phyloP scores from a whole-genome alignment of 176 grass and related monocot genomes.

The Elymus sibiricus region DNA sequence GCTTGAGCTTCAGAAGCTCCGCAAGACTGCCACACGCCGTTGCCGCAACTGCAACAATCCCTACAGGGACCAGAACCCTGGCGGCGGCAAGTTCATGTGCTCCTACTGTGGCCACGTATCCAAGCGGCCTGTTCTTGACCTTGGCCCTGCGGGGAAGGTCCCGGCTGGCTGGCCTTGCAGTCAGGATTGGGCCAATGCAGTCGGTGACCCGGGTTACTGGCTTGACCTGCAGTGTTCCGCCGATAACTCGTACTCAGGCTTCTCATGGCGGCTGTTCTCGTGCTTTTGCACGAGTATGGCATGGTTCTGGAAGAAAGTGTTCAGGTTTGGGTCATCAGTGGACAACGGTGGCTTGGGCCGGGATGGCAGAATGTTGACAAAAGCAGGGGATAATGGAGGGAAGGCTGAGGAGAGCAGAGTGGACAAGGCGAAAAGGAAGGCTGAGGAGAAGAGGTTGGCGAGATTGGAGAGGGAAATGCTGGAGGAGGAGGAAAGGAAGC shows the following conservation, averaged over 20 bases:
- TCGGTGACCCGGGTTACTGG: constrained; percentile 39
- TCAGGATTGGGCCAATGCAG: constrained; percentile 55
- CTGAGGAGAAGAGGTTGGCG: constrained; percentile 79
- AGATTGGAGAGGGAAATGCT: constrained; percentile 90
- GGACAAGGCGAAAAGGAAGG: constrained; percentile 79
- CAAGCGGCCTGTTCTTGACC: constrained; percentile 74
- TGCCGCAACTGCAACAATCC: constrained; percentile 91
- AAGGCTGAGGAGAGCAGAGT: constrained; percentile 65
- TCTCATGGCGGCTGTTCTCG: constrained; percentile 36
- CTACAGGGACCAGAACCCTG: constrained; percentile 87
- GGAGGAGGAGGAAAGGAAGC: constrained; percentile 96
- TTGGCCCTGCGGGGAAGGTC: constrained; percentile 27
- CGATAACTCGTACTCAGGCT: constrained; percentile 38
- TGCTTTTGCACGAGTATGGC: constrained; percentile 25
- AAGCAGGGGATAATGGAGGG: constrained; percentile 54
- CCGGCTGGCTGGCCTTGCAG: constrained; percentile 59
- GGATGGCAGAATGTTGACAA: constrained; percentile 37
- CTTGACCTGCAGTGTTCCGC: constrained; percentile 35
- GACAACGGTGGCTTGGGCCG: constrained; percentile 28
- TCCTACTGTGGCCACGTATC: constrained; percentile 86
- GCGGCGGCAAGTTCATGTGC: constrained; percentile 88
- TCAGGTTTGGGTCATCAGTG: constrained; percentile 50
- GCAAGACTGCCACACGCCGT: constrained; percentile 73
- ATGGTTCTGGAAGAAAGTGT: constrained; percentile 59
- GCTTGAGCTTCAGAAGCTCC: constrained; percentile 75